phyloP scores from a whole-genome alignment of 2,329 filamentous ascomycete species.

The Aspergillus oerlinghausenensis region DNA sequence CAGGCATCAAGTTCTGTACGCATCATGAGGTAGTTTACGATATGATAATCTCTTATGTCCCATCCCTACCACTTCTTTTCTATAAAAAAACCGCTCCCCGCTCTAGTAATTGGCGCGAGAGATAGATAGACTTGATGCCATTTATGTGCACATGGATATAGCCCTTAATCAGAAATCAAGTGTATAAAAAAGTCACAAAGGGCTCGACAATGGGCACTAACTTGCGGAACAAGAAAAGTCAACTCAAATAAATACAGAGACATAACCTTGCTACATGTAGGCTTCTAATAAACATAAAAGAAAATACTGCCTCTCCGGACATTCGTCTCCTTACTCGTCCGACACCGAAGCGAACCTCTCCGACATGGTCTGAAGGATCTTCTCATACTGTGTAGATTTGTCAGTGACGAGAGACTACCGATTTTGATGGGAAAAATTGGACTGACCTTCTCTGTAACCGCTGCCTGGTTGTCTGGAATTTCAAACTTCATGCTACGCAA shows the following conservation, averaged over 20 bases:
- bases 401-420: slow-evolving; percentile 36
- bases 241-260: slow-evolving; percentile 29
- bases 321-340: slow-evolving; percentile 66
- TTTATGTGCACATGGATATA: neutral
- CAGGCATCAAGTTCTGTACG: neutral
- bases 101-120: neutral
- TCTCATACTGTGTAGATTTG: slow-evolving; percentile 67
- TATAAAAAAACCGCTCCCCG: neutral
- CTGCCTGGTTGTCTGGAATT: slow-evolving; percentile 77
- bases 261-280: slow-evolving; percentile 33
- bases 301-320: slow-evolving; percentile 11
- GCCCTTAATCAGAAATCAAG: neutral
- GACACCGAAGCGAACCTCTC: slow-evolving; percentile 96
- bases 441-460: slow-evolving; percentile 74
- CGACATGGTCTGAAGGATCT: slow-evolving; percentile 82
- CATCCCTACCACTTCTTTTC: neutral
- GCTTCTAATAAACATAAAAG: slow-evolving; percentile 15
- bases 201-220: neutral
- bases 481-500: slow-evolving; percentile 97
- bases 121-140: neutral
- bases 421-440: neutral
- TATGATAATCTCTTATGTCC: neutral
- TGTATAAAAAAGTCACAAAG: neutral
- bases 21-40: neutral
- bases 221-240: slow-evolving; percentile 5